A percentile compares a stretch with the other conserved stretches of the same genome.
Evolutionary conservation across 2,329 filamentous ascomycete genomes (phyloP).

Genomic region (Pseudocercospora fijiensis): DNA sequence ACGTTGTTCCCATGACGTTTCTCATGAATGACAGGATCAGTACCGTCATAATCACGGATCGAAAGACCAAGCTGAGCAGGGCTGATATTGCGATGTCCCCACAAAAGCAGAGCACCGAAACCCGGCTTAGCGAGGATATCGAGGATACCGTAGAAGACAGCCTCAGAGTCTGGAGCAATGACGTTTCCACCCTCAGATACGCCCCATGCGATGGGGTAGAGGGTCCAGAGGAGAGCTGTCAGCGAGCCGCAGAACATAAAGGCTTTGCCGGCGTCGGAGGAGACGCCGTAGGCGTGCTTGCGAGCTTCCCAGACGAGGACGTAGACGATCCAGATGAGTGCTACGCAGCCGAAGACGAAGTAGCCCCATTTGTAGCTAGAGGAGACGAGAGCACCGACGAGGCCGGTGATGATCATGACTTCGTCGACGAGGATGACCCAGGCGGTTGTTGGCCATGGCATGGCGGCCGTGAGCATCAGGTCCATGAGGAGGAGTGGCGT

Average conservation of each 20-base stretch:
- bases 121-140: conserved; percentile 65
- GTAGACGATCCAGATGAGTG: conserved; percentile 58
- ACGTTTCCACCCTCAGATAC: conserved; percentile 64
- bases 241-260: conserved; percentile 59
- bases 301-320: conserved; percentile 58
- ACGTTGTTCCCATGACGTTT: conserved; percentile 33
- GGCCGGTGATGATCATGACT: conserved; percentile 66
- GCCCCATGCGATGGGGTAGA: conserved; percentile 65
- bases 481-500: conserved; percentile 64
- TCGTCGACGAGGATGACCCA: conserved; percentile 62
- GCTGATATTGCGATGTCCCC: conserved; percentile 63
- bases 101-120: conserved; percentile 62
- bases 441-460: conserved; percentile 64
- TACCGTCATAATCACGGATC: conserved; percentile 50
- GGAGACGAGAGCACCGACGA: conserved; percentile 63
- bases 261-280: conserved; percentile 52
- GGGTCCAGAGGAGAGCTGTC: conserved; percentile 62
- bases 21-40: conserved; percentile 36
- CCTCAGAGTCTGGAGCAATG: conserved; percentile 65
- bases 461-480: conserved; percentile 62
- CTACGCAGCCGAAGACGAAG: conserved; percentile 56
- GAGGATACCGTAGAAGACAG: conserved; percentile 66
- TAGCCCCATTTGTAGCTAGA: conserved; percentile 69
- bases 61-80: conserved; percentile 56
- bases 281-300: conserved; percentile 56